phyloP scores from a whole-genome alignment of 2,329 filamentous ascomycete species.

The Aspergillus vadensis region DNA sequence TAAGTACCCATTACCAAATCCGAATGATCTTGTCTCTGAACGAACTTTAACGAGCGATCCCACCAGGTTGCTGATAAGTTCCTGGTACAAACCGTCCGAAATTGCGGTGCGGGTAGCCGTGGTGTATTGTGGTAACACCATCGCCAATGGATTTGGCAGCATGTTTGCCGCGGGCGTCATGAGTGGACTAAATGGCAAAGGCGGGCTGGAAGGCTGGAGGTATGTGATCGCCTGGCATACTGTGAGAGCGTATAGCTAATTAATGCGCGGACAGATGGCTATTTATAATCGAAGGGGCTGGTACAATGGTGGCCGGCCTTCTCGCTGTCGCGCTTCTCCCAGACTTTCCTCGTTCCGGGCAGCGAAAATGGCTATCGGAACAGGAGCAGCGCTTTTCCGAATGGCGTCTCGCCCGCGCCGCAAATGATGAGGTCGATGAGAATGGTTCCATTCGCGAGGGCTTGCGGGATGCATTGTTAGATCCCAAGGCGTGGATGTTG shows the following conservation, averaged over 20 bases:
- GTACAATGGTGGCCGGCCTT: constrained; percentile 38
- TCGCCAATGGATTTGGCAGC: constrained; percentile 45
- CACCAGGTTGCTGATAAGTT: constrained; percentile 26
- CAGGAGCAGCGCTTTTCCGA: constrained; percentile 25
- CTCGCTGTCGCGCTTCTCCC: constrained; percentile 39
- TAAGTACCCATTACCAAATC: constrained; percentile 24
- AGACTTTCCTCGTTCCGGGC: constrained; percentile 26
- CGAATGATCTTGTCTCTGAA: background rate
- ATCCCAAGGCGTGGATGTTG: constrained; percentile 22
- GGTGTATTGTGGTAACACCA: constrained; percentile 47
- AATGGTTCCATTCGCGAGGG: constrained; percentile 22
- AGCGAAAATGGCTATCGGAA: constrained; percentile 23
- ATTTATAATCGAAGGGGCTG: constrained; percentile 45
- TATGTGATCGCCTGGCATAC: background rate
- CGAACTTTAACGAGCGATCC: background rate
- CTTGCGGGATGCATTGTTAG: constrained; percentile 19
- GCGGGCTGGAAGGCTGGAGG: constrained; percentile 45
- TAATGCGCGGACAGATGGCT: constrained; percentile 21
- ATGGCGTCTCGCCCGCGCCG: constrained; percentile 22
- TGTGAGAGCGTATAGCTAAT: background rate
- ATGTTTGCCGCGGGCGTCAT: constrained; percentile 35
- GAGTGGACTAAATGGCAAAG: constrained; percentile 39
- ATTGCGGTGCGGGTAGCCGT: constrained; percentile 48
- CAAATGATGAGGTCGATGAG: constrained; percentile 26
- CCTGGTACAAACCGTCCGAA: constrained; percentile 70